Evolutionary conservation across 2,329 filamentous ascomycete species (phyloP), one percentile per base, ranked within the genome.

Genomic region (Colletotrichum salicis): DNA sequence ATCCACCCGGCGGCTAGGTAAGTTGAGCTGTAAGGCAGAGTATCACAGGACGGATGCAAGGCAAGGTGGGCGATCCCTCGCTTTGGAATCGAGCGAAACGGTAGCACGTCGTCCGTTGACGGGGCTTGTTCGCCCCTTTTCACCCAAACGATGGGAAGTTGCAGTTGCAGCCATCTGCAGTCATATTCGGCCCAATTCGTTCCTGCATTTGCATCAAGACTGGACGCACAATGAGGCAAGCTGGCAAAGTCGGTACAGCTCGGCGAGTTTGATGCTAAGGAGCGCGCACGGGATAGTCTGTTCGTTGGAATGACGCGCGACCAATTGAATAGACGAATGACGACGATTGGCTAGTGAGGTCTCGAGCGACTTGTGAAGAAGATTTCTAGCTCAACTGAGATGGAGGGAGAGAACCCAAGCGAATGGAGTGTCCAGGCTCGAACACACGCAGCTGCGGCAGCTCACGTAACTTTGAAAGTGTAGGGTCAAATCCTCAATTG

Each of bases 201-300:
- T 48, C n/a, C 13, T 66, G 37, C 37, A 29, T 37, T 33, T 55
- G 37, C 54, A 58, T 27, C 41, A 31, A 41, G 35, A 52, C 41
- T 15, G 45, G 29, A 33, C 48, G 31, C n/a, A 54, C n/a, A 19
- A 22, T 37, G 41, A 33, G 41, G 45, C 29, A 48, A 35, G 64
- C 19, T 60, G 33, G 19, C 7, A 41, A 29, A 24, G 12, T 27
- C 33, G 33, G 56, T 12, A 35, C n/a, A 59, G 33, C n/a, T 27
- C n/a, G 56, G 22, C 57, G 45, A 70, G 45, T 31, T 10, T 22
- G 24, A 51, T 13, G 45, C 15, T 12, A 61, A n/a, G 41, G 37
- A 33, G 56, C 37, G 61, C 62, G 51, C 64, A 67, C 56, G 64
- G 64, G 51, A 24, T 15, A 67, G 68, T 22, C 68, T 33, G 68